These are phyloP conservation scores for Pseudogymnoascus pannorum DNA, from an alignment of 2,329 filamentous ascomycete species.

Conservation along the genomic window DNA sequence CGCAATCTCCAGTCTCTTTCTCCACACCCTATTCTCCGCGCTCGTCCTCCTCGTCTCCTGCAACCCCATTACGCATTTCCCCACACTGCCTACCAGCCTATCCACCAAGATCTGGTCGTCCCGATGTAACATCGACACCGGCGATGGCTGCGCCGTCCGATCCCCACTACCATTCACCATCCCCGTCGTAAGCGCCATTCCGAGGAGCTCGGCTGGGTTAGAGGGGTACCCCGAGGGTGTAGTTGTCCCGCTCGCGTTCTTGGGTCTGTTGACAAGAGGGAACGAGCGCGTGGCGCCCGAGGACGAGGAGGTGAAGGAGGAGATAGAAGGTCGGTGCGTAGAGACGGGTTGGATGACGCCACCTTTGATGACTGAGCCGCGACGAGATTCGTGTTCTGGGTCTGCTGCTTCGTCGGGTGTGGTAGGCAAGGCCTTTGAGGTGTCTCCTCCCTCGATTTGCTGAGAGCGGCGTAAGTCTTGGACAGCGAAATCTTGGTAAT, in stretches of 20 bases:
- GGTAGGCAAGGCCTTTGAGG: background rate
- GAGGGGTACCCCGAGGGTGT: background rate
- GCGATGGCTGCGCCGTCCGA: constrained; percentile 17
- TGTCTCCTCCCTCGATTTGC: background rate
- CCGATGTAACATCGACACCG: constrained; percentile 27
- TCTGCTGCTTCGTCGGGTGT: background rate
- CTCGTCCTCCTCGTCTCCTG: constrained; percentile 47
- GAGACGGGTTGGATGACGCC: constrained; percentile 2
- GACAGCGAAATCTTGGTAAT: constrained; percentile 18
- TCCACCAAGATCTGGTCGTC: constrained; percentile 57
- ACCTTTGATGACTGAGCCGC: background rate
- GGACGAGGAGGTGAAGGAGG: constrained; percentile 39
- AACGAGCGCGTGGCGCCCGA: constrained; percentile 55
- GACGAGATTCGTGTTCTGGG: background rate
- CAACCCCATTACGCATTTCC: constrained; percentile 52
- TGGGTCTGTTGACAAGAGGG: constrained; percentile 49
- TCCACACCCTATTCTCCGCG: constrained; percentile 55
- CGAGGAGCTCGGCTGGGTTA: background rate
- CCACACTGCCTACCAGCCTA: constrained; percentile 50
- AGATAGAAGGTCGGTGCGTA: constrained; percentile 47
- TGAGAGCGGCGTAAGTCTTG: constrained; percentile 15
- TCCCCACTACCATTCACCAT: constrained; percentile 13
- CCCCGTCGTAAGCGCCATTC: constrained; percentile 5
- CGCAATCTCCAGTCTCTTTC: constrained; percentile 68
- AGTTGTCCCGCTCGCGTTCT: constrained; percentile 16